A percentile compares a stretch with the other conserved stretches of the same genome.
Evolutionary conservation across 768 basidiomycete species (phyloP).

Genomic region (Clavaria fumosa): DNA sequence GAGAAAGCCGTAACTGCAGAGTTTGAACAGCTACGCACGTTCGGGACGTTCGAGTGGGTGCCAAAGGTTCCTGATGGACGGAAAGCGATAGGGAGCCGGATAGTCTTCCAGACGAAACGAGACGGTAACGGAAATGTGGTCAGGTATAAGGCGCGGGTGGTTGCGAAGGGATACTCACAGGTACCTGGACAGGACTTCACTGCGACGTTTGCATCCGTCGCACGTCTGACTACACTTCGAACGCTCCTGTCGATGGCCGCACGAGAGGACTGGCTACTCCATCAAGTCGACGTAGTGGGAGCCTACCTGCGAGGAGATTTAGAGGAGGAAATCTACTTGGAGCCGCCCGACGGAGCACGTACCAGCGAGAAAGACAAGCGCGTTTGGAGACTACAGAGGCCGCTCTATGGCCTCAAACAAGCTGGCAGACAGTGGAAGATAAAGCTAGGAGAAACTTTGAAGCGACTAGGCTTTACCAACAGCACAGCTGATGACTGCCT

Average conservation of each 20-base stretch:
- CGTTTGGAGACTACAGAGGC: conserved; percentile 7
- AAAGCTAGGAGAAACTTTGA: conserved; percentile 9
- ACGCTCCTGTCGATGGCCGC: conserved; percentile 15
- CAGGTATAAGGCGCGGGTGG: conserved; percentile 17
- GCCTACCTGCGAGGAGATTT: conserved; percentile 10
- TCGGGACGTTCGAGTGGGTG: conserved; percentile 16
- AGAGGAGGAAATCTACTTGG: conserved; percentile 9
- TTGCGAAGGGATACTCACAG: conserved; percentile 15
- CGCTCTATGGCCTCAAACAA: conserved; percentile 23
- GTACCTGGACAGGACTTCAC: conserved; percentile 19
- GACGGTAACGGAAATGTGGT: conserved; percentile 18
- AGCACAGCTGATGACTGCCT: conserved; percentile 17
- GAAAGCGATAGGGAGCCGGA: conserved; percentile 16
- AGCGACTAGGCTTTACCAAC: conserved; percentile 7
- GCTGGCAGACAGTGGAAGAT: conserved; percentile 15
- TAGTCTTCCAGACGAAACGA: conserved; percentile 25
- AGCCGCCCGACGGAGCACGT: conserved; percentile 5
- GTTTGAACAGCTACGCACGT: conserved; percentile 7
- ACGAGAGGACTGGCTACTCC: conserved; percentile 10
- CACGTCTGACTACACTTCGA: conserved; percentile 12
- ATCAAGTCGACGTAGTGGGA: neutral
- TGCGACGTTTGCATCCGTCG: conserved; percentile 20
- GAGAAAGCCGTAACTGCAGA: conserved; percentile 14
- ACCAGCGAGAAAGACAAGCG: neutral
- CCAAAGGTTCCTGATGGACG: conserved; percentile 13